phyloP scores from a whole-genome alignment of 2,329 filamentous ascomycete genomes.

The Pyricularia pennisetigena region DNA sequence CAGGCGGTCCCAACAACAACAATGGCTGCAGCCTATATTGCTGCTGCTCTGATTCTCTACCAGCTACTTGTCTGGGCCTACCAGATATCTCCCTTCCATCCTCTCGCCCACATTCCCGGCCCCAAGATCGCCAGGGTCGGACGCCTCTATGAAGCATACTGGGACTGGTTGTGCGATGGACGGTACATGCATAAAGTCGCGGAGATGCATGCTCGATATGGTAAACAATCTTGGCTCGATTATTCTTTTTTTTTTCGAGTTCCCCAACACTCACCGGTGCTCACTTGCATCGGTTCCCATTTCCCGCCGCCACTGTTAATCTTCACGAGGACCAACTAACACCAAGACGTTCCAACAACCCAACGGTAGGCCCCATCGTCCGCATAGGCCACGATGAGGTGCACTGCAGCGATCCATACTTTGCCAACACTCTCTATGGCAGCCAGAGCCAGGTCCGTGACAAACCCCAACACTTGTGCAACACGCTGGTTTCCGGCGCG shows the following conservation, averaged over 20 bases:
- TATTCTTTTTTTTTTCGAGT: neutral
- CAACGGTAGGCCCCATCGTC: constrained; percentile 4
- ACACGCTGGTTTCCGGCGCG: constrained; percentile 6
- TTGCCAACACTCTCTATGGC: constrained; percentile 14
- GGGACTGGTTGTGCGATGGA: constrained; percentile 24
- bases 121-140: constrained; percentile 24
- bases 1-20: neutral
- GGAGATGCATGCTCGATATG: constrained; percentile 24
- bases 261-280: neutral
- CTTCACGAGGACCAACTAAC: neutral
- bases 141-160: constrained; percentile 26
- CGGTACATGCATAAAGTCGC: constrained; percentile 23
- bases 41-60: constrained; percentile 19
- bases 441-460: constrained; percentile 9
- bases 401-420: constrained; percentile 17
- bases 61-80: constrained; percentile 18
- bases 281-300: neutral
- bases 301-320: neutral
- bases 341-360: neutral
- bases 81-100: constrained; percentile 29
- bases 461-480: neutral
- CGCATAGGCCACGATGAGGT: constrained; percentile 18
- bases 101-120: constrained; percentile 25
- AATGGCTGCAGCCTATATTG: constrained; percentile 9
- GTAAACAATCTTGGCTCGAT: neutral